Conservation (phyloP, 495 filamentous ascomycete species). For the Cercophora newfieldiana region DNA sequence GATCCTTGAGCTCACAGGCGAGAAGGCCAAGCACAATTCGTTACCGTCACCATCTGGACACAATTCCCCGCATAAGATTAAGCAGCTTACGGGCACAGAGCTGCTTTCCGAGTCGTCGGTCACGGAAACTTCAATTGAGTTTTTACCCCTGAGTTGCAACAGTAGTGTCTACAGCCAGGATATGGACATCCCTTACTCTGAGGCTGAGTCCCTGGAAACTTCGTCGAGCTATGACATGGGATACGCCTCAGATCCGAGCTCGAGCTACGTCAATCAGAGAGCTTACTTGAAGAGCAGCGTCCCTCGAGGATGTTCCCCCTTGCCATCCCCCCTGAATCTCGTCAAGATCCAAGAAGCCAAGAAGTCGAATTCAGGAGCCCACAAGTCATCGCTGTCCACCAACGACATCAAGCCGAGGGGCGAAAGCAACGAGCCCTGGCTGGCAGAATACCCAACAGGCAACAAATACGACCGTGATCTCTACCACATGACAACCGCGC, state of each 20-base stretch:
- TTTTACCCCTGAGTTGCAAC: constrained; percentile 22
- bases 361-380: not conserved
- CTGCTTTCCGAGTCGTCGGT: not conserved
- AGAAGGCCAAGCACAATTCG: not conserved
- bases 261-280: not conserved
- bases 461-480: constrained; percentile 15
- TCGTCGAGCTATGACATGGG: not conserved
- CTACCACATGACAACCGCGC: constrained; percentile 26
- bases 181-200: not conserved
- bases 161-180: constrained; percentile 23
- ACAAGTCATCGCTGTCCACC: not conserved
- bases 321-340: constrained; percentile 1
- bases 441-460: not conserved
- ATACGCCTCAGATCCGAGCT: constrained; percentile 8
- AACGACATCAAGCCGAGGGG: not conserved
- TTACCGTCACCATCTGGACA: constrained; percentile 22
- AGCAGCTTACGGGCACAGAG: constrained; percentile 25
- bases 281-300: not conserved
- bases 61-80: constrained; percentile 24
- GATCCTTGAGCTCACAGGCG: constrained; percentile 15
- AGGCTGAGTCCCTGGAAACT: not conserved
- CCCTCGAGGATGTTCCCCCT: not conserved
- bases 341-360: not conserved
- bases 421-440: not conserved
- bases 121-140: constrained; percentile 11